Conservation (phyloP, 257 asterid species). For the Anisodus tanguticus region DNA sequence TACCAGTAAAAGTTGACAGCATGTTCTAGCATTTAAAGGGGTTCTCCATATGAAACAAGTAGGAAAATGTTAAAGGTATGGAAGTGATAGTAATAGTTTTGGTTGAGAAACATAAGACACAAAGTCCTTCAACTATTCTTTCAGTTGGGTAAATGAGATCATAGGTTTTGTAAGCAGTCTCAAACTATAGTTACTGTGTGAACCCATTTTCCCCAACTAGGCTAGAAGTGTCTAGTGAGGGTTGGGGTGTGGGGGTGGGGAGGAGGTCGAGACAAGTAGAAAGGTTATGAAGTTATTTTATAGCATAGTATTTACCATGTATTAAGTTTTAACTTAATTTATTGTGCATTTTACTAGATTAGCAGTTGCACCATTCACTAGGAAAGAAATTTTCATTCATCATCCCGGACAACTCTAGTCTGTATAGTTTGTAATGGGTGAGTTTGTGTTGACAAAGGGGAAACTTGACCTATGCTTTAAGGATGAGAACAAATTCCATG, state of each 20-base stretch:
- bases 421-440: slow-evolving; percentile 6
- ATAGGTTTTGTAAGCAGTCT: background rate
- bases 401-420: background rate
- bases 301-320: background rate
- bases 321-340: slow-evolving; percentile 10
- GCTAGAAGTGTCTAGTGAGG: background rate
- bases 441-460: background rate
- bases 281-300: background rate
- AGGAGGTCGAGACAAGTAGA: background rate
- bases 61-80: background rate
- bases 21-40: background rate
- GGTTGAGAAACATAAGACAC: background rate
- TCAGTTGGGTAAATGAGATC: background rate
- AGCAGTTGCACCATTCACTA: background rate
- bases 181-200: background rate
- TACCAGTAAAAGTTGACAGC: background rate
- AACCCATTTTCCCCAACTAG: background rate
- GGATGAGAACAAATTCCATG: background rate
- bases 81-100: background rate
- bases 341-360: background rate
- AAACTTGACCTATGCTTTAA: background rate
- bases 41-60: background rate
- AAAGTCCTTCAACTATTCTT: background rate
- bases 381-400: background rate
- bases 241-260: background rate